A percentile compares a stretch with the other conserved stretches of the same genome.
Conservation (phyloP, 805 yeast genomes). For the Suhomyces sp. region DNA sequence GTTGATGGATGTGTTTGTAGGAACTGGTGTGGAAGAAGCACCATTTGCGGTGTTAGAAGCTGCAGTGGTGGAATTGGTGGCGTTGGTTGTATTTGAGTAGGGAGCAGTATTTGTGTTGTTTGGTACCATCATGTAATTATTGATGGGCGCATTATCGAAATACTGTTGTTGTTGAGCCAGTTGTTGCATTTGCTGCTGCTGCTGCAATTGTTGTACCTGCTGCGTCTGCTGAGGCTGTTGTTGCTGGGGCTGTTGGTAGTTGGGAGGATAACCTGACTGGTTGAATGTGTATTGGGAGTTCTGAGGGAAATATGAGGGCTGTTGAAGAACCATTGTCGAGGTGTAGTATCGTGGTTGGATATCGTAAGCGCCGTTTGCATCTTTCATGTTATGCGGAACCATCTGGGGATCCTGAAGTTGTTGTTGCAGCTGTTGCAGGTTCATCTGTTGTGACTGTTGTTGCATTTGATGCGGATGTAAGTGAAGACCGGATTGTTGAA, state of each 20-base stretch:
- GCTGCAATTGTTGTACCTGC: conserved; percentile 9
- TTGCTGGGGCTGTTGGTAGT: conserved; percentile 12
- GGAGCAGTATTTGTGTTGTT: conserved; percentile 4
- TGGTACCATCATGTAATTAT: conserved; percentile 23
- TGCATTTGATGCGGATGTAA: conserved; percentile 8
- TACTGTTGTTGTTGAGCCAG: conserved; percentile 6
- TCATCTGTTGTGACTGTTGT: conserved; percentile 5
- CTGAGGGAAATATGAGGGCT: conserved; percentile 15
- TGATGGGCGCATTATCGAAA: conserved; percentile 16
- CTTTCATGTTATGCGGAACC: conserved; percentile 7
- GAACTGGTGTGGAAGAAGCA: conserved; percentile 4
- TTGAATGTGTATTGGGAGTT: conserved; percentile 12
- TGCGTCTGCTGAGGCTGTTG: conserved; percentile 9
- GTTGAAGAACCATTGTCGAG: conserved; percentile 24
- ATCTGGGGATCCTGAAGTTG: conserved; percentile 5
- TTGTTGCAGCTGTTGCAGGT: conserved; percentile 5
- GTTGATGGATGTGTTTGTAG: conserved; percentile 9
- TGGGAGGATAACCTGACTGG: conserved; percentile 9
- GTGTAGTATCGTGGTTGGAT: conserved; percentile 22
- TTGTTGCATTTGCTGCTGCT: conserved; percentile 4
- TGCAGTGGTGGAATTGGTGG: conserved; percentile 6
- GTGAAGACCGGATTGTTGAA: not conserved
- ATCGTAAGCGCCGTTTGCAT: conserved; percentile 5
- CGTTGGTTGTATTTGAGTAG: conserved; percentile 5
- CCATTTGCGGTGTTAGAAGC: conserved; percentile 7